Base-by-base conservation (phyloP, 345 rosid species). In the Corchorus capsularis region DNA sequence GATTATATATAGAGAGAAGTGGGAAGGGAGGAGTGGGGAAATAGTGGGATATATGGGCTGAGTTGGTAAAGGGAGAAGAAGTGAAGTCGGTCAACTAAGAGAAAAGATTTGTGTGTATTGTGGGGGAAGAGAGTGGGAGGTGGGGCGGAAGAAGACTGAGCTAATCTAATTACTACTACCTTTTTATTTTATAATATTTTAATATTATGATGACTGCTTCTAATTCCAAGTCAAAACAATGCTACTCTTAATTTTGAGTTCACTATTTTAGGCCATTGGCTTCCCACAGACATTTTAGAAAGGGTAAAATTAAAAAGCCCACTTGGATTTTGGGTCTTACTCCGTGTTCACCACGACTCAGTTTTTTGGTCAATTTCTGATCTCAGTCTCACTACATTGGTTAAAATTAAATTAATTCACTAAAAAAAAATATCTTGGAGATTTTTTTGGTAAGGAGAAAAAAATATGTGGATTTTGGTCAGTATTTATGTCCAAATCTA, bases 51-150 rank as follows among this genome's bases (percentile, higher is more conserved):
- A n/a, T 43, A 5, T 34, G 45, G 45, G 43, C 6, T 64, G 69
- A 41, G 50, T 45, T 52, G 72, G 56, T 27, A 27, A 14, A 27
- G 27, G 19, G 13, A 43, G 85, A 83, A 39, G 63, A 69, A 82
- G 81, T 82, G 84, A 79, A 85, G 91, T 87, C 88, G 94, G 94
- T 91, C 94, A 87, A 87, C 86, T 76, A 75, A 79, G 22, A 73
- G 41, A 39, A 41, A 72, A 56, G n/a, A 39, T 39, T 39, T 4
- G 19, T 34, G 12, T 1, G 63, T 59, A 15, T 2, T 59, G 74
- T 19, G 75, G 71, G 59, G 39, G 73, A 6, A 57, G 17, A 67
- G 17, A 39, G 45, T 34, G 68, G 35, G 49, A 4, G 34, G 22
- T 2, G 54, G 46, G 72, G 55, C n/a, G 61, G 75, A 50, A 80